Evolutionary conservation across 345 rosid species (phyloP), one percentile per base, ranked within the genome.

Genomic region (Syzygium jambos): DNA sequence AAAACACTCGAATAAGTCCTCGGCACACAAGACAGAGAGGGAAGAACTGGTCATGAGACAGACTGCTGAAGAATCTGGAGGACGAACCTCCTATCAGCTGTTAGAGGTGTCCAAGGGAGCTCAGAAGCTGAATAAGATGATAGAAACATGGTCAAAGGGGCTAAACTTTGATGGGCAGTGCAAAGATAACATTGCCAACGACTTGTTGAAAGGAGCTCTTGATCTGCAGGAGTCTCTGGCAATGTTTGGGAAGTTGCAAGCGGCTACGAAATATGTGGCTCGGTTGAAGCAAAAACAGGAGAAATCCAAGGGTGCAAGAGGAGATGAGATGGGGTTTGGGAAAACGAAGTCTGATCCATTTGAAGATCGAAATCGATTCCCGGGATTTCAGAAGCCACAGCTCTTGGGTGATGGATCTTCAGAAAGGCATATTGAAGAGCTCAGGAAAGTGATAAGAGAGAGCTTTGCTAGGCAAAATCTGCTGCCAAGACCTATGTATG

Each of bases 161-260:
- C 63, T 78, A 11, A 89, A 86, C 77, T 86, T 63, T 51, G 95
- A 93, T 27, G 90, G 89, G 16, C 91, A 84, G 87, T 91, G 95
- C 55, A 94, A 91, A 87, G 96, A 93, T 87, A 73, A 73, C 82
- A 89, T 95, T 27, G 97, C 98, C 0, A 94, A 92, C 86, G 96
- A 93, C 86, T 87, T 96, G 94, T 85, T 95, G 89, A 92, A 94
- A 91, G 99, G 98, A 85, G 97, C 99, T 59, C 94, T 95, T 87
- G 97, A 95, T 89, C 93, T 96, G 89, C 98, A 96, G 87, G 98
- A 96, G 89, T 98, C 99, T 57, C 86, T 96, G 90, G 89, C 88
- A 86, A 90, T 95, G 98, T 93, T 96, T 41, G 95, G 93, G 80
- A 95, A 92, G 89, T 87, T 98, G 90, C 99, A 96, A 91, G 98